A percentile compares a stretch with the other conserved stretches of the same genome.
Evolutionary conservation across 2,329 filamentous ascomycete species (phyloP).

Genomic region (Cadophora luteo-olivacea): DNA sequence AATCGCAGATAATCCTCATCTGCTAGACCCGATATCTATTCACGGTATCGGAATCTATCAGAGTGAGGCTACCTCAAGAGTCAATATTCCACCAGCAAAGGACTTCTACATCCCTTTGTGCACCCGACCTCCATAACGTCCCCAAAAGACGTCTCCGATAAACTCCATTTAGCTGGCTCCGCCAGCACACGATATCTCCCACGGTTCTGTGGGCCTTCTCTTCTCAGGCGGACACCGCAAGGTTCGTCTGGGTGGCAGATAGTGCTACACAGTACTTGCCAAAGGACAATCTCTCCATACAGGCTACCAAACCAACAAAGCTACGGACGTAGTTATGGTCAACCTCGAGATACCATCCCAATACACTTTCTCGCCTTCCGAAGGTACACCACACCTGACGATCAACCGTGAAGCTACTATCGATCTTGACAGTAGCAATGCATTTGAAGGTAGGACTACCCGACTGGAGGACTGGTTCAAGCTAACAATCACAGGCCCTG

Average conservation of each 20-base stretch:
- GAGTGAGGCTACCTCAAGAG: constrained; percentile 66
- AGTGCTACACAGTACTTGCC: constrained; percentile 81
- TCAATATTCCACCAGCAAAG: constrained; percentile 88
- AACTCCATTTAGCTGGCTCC: constrained; percentile 78
- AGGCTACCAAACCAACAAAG: constrained; percentile 17
- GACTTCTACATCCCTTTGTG: constrained; percentile 82
- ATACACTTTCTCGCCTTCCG: constrained; percentile 83
- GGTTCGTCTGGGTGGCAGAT: constrained; percentile 97
- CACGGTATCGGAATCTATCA: constrained; percentile 84
- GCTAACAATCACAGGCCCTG: constrained; percentile 67
- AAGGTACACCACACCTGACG: constrained; percentile 86
- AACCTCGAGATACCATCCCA: constrained; percentile 79
- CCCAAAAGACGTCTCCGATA: constrained; percentile 65
- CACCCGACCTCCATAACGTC: constrained; percentile 91
- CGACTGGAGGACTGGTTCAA: constrained; percentile 24
- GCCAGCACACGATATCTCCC: constrained; percentile 74
- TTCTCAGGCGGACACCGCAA: constrained; percentile 91
- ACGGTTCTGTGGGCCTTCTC: constrained; percentile 92
- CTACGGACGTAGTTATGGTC: constrained; percentile 73
- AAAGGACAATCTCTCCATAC: constrained; percentile 33
- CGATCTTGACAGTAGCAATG: constrained; percentile 92
- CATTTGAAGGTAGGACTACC: constrained; percentile 80
- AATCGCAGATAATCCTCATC: constrained; percentile 70
- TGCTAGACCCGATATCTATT: constrained; percentile 84
- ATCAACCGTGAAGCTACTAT: constrained; percentile 96